Base-by-base conservation (phyloP, 2,329 filamentous ascomycete genomes). In the Talaromyces sp. region DNA sequence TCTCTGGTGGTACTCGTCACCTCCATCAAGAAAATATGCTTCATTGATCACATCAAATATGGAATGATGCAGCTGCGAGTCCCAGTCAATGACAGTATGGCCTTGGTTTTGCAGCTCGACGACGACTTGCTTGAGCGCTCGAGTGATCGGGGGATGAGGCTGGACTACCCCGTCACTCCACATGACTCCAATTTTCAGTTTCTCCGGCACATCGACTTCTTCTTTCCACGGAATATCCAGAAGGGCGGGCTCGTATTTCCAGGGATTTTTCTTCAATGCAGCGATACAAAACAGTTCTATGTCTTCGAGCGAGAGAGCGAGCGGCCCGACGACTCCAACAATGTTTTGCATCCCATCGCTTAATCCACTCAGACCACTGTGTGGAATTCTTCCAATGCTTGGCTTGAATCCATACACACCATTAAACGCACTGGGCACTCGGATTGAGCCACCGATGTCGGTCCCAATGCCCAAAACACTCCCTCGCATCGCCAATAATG, bases 381-480 rank as follows among this genome's bases (percentile, higher is more conserved):
- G 52, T 1, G 67, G 67, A 14, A 70, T 34, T 27, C 70, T 65
- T 30, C 62, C 64, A 57, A 63, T 62, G 33, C 66, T 67, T 23
- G 69, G 68, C 28, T 68, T 67, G 44, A 71, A 58, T 31, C 68
- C 66, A 47, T 69, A 72, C 14, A 69, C 42, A 33, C 69, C 69
- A 61, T 65, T 68, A 52, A 69, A 67, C 5, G 66, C 68, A 10
- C 67, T 63, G 1, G 69, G 68, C 28, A 62, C 65, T 18, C 69
- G 68, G 16, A 72, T 67, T 33, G 67, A 69, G 12, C 68, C 69
- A 16, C 81, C 82, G 59, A 89, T 88, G 63, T 89, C 87, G 0
- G 86, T 86, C 1, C 87, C 87, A 0, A 89, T 78, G 4, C 88
- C 88, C 0, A 88, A 60, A 0, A 81, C 80, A 59, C 83, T 86